phyloP scores from a whole-genome alignment of 441 rosid species.

The Dalechampia spathulata region DNA sequence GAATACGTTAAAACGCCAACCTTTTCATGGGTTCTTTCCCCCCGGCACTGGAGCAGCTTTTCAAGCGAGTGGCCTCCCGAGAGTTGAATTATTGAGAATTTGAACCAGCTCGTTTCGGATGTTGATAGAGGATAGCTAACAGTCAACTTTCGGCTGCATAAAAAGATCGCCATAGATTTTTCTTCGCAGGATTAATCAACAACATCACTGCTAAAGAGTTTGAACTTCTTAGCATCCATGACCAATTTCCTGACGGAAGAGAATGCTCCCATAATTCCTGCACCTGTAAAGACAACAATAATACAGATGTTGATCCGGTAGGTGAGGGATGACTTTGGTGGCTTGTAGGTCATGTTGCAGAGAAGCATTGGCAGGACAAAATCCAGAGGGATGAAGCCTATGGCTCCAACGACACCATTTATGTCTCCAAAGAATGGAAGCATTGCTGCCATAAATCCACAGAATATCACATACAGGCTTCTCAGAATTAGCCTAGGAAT shows the following conservation, averaged over 20 bases:
- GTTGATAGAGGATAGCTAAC: too few relatives aligned
- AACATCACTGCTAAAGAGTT: conserved; percentile 77
- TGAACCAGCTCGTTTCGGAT: too few relatives aligned
- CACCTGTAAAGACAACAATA: conserved; percentile 56
- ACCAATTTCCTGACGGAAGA: conserved; percentile 69
- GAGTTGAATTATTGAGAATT: too few relatives aligned
- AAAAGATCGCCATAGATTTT: background rate
- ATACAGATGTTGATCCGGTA: conserved; percentile 65
- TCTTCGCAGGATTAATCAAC: conserved; percentile 37
- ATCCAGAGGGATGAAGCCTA: conserved; percentile 91
- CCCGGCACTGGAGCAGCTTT: too few relatives aligned
- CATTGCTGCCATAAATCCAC: conserved; percentile 93
- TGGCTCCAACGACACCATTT: conserved; percentile 74
- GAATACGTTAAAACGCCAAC: too few relatives aligned
- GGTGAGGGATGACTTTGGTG: conserved; percentile 40
- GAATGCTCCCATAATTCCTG: conserved; percentile 74
- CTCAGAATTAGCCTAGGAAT: conserved; percentile 73
- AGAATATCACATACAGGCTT: conserved; percentile 57
- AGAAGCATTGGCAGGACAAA: conserved; percentile 91
- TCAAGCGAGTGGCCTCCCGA: too few relatives aligned
- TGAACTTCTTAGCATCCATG: conserved; percentile 77
- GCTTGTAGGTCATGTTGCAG: conserved; percentile 79
- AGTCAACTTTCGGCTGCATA: too few relatives aligned
- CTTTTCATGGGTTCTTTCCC: too few relatives aligned
- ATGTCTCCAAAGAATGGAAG: conserved; percentile 91